Evolutionary conservation across 495 filamentous ascomycete species (phyloP).

Genomic region (Tuber melanosporum): DNA sequence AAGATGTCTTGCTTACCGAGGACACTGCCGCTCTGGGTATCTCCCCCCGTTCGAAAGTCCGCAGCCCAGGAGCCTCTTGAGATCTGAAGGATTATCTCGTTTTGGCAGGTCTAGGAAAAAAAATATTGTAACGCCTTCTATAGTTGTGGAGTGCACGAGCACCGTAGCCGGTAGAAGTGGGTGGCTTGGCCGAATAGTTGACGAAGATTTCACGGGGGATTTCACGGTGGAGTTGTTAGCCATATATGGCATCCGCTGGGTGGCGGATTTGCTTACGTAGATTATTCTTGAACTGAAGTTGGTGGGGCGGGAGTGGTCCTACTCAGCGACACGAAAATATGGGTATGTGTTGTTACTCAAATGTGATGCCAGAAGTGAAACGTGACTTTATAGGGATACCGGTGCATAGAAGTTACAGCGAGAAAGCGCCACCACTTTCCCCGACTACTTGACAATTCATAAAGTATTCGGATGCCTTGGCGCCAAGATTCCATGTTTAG

Average conservation of each 20-base stretch:
- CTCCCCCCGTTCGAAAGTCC: not conserved
- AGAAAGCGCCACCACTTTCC: not conserved
- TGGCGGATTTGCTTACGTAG: not conserved
- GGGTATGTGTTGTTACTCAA: not conserved
- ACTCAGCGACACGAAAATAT: not conserved
- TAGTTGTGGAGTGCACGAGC: not conserved
- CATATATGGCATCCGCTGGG: not conserved
- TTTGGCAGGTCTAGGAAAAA: not conserved
- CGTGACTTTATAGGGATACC: not conserved
- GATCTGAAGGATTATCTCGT: slow-evolving; percentile 1
- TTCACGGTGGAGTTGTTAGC: no score
- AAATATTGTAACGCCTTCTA: not conserved
- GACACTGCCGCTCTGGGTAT: not conserved
- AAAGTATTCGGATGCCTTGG: no score
- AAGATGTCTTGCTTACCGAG: not conserved
- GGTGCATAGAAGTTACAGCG: not conserved
- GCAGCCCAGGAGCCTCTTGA: not conserved
- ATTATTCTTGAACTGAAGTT: not conserved
- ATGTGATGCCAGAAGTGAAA: not conserved
- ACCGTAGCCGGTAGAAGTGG: not conserved
- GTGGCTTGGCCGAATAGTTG: not conserved
- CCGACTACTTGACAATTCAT: no score
- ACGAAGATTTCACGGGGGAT: not conserved
- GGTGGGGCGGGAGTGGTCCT: not conserved
- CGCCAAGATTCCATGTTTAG: no score